Evolutionary conservation across 2,329 filamentous ascomycete genomes (phyloP).

Genomic region (Teratosphaeria nubilosa): DNA sequence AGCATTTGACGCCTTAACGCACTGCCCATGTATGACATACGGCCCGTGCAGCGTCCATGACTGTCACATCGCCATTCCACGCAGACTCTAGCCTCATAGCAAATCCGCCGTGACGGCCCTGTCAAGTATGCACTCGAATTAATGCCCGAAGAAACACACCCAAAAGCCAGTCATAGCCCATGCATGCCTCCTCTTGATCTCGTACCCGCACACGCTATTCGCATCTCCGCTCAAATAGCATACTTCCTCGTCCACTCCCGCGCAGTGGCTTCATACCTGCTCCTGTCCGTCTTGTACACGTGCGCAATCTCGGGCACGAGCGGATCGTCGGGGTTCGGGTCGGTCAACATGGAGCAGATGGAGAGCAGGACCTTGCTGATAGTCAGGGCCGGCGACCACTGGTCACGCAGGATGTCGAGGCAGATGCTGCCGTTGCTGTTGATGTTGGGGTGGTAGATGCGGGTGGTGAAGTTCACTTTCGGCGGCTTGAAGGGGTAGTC

Average conservation of each 20-base stretch:
- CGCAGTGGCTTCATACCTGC: conserved; percentile 90
- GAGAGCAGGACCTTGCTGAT: conserved; percentile 98
- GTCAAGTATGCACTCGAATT: background rate
- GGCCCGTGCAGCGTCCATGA: conserved; percentile 3
- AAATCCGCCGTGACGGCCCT: background rate
- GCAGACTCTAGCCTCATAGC: background rate
- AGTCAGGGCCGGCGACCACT: conserved; percentile 97
- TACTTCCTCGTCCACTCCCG: conserved; percentile 99
- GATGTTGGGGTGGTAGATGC: conserved; percentile 99
- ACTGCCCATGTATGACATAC: conserved; percentile 1
- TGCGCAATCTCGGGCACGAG: conserved; percentile 98
- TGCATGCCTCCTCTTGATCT: background rate
- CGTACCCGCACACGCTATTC: background rate
- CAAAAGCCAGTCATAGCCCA: background rate
- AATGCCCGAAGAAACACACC: background rate
- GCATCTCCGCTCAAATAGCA: conserved; percentile 55
- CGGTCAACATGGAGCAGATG: conserved; percentile 99
- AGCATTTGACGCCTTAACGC: background rate
- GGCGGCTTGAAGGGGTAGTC: conserved; percentile 99
- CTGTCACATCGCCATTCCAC: background rate
- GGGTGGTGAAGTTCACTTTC: conserved; percentile 99
- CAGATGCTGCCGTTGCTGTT: conserved; percentile 99
- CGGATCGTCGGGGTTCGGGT: conserved; percentile 98
- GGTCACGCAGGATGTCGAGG: conserved; percentile 93
- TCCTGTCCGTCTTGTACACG: conserved; percentile 98